A percentile compares a stretch with the other conserved stretches of the same genome.
Conservation (phyloP, 169 alveolate species). For the Cyclospora cayetanensis region DNA sequence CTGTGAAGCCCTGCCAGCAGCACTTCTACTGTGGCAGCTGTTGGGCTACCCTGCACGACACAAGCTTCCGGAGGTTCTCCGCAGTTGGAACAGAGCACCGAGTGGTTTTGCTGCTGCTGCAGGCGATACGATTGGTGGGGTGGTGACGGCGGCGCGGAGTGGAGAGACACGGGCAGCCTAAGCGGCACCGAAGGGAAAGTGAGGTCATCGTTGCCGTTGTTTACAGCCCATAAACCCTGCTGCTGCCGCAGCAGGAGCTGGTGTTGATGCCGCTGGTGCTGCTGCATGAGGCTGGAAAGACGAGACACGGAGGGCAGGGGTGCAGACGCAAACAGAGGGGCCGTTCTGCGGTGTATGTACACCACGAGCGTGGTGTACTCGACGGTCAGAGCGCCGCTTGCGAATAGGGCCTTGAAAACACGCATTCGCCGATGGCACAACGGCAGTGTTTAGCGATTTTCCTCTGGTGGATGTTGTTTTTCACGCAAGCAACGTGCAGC, state of each 20-base stretch:
- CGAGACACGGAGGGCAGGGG: conserved; percentile 7
- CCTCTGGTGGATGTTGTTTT: too few species aligned
- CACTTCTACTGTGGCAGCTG: conserved; percentile 30
- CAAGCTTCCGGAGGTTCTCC: not conserved
- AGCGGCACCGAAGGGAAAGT: not conserved
- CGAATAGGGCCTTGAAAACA: not conserved
- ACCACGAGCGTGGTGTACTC: conserved; percentile 34
- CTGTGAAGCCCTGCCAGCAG: conserved; percentile 4
- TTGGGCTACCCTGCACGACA: not conserved
- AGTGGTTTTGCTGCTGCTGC: conserved; percentile 48
- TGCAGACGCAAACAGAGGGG: conserved; percentile 10
- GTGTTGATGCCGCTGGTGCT: conserved; percentile 16
- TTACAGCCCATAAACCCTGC: not conserved
- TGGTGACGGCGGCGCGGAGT: not conserved
- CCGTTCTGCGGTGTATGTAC: not conserved
- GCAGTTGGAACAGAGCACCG: not conserved
- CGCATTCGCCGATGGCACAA: too few species aligned
- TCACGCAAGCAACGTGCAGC: too few species aligned
- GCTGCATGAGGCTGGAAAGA: conserved; percentile 6
- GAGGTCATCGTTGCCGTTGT: not conserved
- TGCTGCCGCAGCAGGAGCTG: conserved; percentile 32
- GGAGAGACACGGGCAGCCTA: not conserved
- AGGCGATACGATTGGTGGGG: too few species aligned
- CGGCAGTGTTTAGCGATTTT: too few species aligned
- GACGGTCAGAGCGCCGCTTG: conserved; percentile 10